Conservation (phyloP, 148 eudicot species). For the Euryodendron excelsum region DNA sequence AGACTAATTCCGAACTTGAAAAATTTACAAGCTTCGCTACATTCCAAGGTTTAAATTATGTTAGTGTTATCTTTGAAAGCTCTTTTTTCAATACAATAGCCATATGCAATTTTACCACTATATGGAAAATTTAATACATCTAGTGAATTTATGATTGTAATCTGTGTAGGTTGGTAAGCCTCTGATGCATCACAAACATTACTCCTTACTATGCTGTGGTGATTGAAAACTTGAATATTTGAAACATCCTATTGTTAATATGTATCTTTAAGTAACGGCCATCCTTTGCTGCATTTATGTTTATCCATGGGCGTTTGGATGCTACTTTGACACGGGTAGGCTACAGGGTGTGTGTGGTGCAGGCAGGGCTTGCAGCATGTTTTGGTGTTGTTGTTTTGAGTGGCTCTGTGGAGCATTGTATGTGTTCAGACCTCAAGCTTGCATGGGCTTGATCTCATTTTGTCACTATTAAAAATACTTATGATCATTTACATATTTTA, state of each 20-base stretch:
- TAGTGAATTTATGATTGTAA: neutral
- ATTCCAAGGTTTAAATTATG: constrained; percentile 63
- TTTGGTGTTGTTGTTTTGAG: neutral
- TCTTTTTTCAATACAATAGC: neutral
- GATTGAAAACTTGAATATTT: no score
- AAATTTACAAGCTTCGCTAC: constrained; percentile 65
- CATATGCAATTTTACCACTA: neutral
- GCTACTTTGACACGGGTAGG: neutral
- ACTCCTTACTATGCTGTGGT: no score
- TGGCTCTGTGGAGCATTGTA: neutral
- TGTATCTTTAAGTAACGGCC: no score
- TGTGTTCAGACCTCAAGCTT: neutral
- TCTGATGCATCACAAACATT: neutral
- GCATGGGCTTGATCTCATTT: neutral
- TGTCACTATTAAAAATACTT: neutral
- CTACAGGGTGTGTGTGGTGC: neutral
- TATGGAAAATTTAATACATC: neutral
- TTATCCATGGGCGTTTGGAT: neutral
- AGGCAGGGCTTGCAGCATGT: neutral
- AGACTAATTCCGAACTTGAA: constrained; percentile 87
- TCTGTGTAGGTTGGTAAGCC: neutral
- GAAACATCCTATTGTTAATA: no score
- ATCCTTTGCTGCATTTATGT: neutral
- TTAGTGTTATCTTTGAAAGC: neutral
- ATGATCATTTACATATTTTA: neutral